Conservation (phyloP, 441 rosid species). For the Melastoma candidum region DNA sequence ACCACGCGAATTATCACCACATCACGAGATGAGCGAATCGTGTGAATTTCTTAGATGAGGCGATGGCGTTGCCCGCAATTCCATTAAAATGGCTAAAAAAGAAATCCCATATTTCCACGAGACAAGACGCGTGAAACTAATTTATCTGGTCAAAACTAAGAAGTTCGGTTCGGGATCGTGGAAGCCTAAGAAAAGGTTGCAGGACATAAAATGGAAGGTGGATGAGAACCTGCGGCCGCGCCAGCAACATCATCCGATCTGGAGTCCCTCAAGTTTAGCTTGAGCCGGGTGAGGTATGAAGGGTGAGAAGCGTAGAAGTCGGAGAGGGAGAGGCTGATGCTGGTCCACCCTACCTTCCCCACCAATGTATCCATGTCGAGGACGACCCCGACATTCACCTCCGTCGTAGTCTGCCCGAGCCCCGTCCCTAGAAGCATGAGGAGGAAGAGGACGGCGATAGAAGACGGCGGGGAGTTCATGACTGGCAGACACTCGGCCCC, state of each 20-base stretch:
- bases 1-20: too few relatives aligned
- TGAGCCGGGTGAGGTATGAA: conserved; percentile 32
- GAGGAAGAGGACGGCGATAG: neutral
- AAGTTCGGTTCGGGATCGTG: neutral
- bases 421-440: conserved; percentile 3
- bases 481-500: too few relatives aligned
- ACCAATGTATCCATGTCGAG: conserved; percentile 22
- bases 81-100: too few relatives aligned
- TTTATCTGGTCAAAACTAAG: neutral
- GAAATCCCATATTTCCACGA: too few relatives aligned
- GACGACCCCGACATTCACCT: conserved; percentile 52
- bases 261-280: conserved; percentile 31
- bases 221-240: conserved; percentile 39
- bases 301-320: conserved; percentile 39
- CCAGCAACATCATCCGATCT: conserved; percentile 34
- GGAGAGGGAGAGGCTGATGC: conserved; percentile 45
- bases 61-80: too few relatives aligned
- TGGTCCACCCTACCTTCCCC: conserved; percentile 33
- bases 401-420: conserved; percentile 10
- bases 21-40: too few relatives aligned
- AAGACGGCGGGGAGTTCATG: too few relatives aligned
- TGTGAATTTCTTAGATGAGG: too few relatives aligned
- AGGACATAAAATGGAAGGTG: neutral
- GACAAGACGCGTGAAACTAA: too few relatives aligned
- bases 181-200: neutral